Conservation (phyloP, 2,329 filamentous ascomycete species). For the Fusarium chuoi region DNA sequence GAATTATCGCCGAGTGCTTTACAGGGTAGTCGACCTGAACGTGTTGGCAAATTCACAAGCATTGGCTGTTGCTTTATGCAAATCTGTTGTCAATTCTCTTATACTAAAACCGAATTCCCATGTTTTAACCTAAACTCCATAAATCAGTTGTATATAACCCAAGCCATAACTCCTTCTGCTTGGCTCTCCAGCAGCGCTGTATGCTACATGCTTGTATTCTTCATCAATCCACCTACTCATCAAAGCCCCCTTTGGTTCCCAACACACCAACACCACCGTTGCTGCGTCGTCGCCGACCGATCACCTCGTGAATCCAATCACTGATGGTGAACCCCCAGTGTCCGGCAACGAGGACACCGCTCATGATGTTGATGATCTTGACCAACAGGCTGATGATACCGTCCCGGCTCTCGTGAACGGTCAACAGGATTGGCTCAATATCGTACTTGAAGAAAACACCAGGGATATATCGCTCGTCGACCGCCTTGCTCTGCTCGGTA, state of each 20-base stretch:
- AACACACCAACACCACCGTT: conserved; percentile 61
- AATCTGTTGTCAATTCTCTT: neutral
- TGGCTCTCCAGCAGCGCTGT: conserved; percentile 14
- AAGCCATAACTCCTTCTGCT: conserved; percentile 31
- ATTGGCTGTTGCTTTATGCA: neutral
- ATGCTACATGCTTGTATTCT: conserved; percentile 17
- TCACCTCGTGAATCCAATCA: conserved; percentile 74
- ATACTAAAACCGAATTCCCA: conserved; percentile 29
- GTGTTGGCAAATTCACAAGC: neutral
- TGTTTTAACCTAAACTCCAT: conserved; percentile 41
- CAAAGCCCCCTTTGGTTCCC: conserved; percentile 56
- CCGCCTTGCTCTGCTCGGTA: conserved; percentile 81
- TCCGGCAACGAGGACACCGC: conserved; percentile 89
- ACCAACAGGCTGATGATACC: conserved; percentile 79
- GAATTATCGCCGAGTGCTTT: neutral
- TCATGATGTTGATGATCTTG: conserved; percentile 89
- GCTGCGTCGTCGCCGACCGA: conserved; percentile 60
- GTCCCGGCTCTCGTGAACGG: conserved; percentile 83
- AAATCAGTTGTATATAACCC: conserved; percentile 28
- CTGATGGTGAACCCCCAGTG: conserved; percentile 91
- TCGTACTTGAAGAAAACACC: conserved; percentile 99
- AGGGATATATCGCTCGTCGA: conserved; percentile 77
- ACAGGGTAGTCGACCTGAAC: neutral
- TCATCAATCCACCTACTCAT: conserved; percentile 30
- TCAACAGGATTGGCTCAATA: conserved; percentile 92